Evolutionary conservation across 2,329 filamentous ascomycete genomes (phyloP), one percentile per base, ranked within the genome.

Genomic region (Ophiostoma sp.): DNA sequence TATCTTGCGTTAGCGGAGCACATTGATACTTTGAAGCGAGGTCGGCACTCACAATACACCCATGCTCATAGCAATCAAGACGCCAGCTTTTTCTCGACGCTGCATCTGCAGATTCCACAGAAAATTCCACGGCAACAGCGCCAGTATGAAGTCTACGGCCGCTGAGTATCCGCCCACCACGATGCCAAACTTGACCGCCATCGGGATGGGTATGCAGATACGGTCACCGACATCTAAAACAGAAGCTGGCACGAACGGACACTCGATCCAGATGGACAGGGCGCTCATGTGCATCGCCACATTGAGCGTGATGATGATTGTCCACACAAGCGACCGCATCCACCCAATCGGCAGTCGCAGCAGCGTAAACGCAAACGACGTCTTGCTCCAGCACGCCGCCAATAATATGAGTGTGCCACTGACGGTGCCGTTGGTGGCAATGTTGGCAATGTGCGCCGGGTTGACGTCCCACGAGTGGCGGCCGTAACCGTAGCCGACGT

Each of bases 341-440:
- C 73, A 55, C 15, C 78, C 76, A 19, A 75, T 74, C 19, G 79
- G 77, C 42, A 82, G 77, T 5, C 81, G 79, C 31, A 82, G 78
- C 69, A 82, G 76, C 3, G 80, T 81, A 6, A 82, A 72, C 7
- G 79, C 81, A 71, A 83, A 82, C 0, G 81, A 82, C 1, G 81
- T 82, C 76, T 83, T 83, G 74, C 76, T 77, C 52, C 73, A 75
- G 52, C 55, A 59, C 25, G 74, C 74, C n/a, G 69, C 75, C 61
- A 75, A 52, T 39, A 75, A 39, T 1, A 73, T 31, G 3, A 76
- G 45, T 17, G 73, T 75, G 45, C 74, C 73, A 19, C 59, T 63
- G 15, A 74, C 11, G 17, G 59, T 74, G 39, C 72, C 69, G 17
- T 74, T 59, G 48, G 66, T 36, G 39, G 61, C 52, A 61, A 76